Conservation (phyloP, 768 basidiomycete species). For the Trichaptum fuscoviolaceum region DNA sequence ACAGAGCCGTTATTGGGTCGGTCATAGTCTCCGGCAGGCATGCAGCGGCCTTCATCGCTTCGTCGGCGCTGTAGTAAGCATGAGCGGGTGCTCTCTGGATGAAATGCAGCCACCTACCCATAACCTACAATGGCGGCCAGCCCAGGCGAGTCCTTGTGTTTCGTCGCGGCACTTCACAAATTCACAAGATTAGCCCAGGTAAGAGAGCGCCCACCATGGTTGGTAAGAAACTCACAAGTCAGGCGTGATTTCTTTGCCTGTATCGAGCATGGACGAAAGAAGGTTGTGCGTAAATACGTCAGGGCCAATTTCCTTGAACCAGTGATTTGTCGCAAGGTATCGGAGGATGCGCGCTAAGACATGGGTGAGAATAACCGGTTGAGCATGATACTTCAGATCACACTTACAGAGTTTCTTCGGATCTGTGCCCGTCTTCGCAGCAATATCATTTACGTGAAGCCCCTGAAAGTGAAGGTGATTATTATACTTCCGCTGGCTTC, state of each 20-base stretch:
- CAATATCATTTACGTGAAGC: conserved; percentile 34
- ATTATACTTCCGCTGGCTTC: neutral
- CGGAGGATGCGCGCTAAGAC: conserved; percentile 21
- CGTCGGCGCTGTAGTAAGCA: conserved; percentile 17
- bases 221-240: conserved; percentile 3
- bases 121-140: conserved; percentile 11
- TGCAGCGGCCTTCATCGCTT: conserved; percentile 13
- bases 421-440: conserved; percentile 25
- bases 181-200: conserved; percentile 2
- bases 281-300: conserved; percentile 26
- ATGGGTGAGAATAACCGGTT: neutral
- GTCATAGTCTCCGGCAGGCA: conserved; percentile 17
- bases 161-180: conserved; percentile 12
- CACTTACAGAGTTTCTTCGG: conserved; percentile 30
- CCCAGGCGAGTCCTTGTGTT: conserved; percentile 17
- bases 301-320: conserved; percentile 23
- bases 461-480: conserved; percentile 21
- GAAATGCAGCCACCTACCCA: conserved; percentile 9
- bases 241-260: conserved; percentile 13
- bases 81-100: conserved; percentile 4
- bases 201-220: neutral
- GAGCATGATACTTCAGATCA: neutral
- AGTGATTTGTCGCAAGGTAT: conserved; percentile 23
- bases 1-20: conserved; percentile 17
- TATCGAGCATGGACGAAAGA: conserved; percentile 21